Percentiles rank a stretch among this genome's conserved stretches.
These are phyloP conservation scores for Vaccinium vitisidaea DNA, from an alignment of 148 eudicot genomes.

Conservation along the genomic window DNA sequence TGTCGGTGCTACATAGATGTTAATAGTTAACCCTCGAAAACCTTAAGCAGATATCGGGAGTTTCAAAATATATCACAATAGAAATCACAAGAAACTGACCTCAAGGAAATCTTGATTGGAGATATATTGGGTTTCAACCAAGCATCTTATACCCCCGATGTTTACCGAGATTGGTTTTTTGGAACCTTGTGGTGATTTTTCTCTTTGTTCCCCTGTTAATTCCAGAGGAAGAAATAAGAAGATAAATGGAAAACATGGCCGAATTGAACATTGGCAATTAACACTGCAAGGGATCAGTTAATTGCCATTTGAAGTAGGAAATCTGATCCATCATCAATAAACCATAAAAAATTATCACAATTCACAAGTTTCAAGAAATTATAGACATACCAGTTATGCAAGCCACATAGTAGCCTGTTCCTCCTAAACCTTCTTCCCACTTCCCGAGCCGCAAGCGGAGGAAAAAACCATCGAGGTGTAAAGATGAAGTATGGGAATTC, in stretches of 20 bases:
- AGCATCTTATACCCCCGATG: slow-evolving; percentile 46
- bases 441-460: slow-evolving; percentile 59
- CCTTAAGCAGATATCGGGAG: background rate
- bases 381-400: slow-evolving; percentile 42
- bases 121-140: slow-evolving; percentile 49
- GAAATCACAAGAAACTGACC: slow-evolving; percentile 33
- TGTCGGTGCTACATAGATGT: no score
- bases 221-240: slow-evolving; percentile 7
- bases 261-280: background rate
- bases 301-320: background rate
- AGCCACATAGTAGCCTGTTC: slow-evolving; percentile 63
- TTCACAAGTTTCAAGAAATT: background rate
- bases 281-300: background rate
- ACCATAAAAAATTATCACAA: background rate
- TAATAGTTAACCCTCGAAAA: background rate
- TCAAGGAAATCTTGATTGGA: slow-evolving; percentile 66
- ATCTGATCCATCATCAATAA: background rate
- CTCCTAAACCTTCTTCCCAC: slow-evolving; percentile 41
- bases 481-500: slow-evolving; percentile 32
- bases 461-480: slow-evolving; percentile 50
- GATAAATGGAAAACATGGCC: background rate
- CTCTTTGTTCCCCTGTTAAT: slow-evolving; percentile 31
- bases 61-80: background rate
- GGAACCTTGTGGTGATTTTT: slow-evolving; percentile 25
- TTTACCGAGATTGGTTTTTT: slow-evolving; percentile 38